These are phyloP conservation scores for Neofusicoccum parvum DNA, from an alignment of 2,329 filamentous ascomycete species.

Conservation along the genomic window DNA sequence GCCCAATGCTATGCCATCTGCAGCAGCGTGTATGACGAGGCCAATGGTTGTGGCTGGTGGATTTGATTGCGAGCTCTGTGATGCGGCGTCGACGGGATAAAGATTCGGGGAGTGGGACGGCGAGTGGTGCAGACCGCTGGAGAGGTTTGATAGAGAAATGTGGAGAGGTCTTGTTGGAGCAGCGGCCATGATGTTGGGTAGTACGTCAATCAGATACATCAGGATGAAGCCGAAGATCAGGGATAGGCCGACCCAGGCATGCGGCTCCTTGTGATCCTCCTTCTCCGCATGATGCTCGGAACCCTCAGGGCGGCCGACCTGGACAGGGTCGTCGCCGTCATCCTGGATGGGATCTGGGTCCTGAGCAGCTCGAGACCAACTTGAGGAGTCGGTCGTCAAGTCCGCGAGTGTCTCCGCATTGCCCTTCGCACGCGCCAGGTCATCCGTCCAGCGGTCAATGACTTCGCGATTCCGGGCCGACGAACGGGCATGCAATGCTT, in stretches of 20 bases:
- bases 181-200: constrained; percentile 36
- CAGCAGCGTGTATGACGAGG: constrained; percentile 92
- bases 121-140: constrained; percentile 50
- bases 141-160: constrained; percentile 84
- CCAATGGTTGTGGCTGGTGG: constrained; percentile 70
- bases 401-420: background rate
- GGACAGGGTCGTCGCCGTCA: constrained; percentile 39
- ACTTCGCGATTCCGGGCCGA: constrained; percentile 1
- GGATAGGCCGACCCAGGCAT: constrained; percentile 83
- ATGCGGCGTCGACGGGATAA: constrained; percentile 30
- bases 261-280: constrained; percentile 55
- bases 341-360: constrained; percentile 37
- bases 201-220: constrained; percentile 88
- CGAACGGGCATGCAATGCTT: background rate
- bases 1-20: constrained; percentile 93
- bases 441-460: constrained; percentile 1
- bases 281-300: constrained; percentile 44
- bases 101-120: constrained; percentile 30
- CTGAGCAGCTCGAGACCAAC: background rate
- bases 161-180: constrained; percentile 73
- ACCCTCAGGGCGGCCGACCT: constrained; percentile 35
- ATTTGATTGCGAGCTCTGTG: constrained; percentile 37
- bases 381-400: background rate
- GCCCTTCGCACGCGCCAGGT: background rate
- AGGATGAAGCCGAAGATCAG: constrained; percentile 87